Conservation (phyloP, 208 protist genomes). For the Crithidia brevicula region DNA sequence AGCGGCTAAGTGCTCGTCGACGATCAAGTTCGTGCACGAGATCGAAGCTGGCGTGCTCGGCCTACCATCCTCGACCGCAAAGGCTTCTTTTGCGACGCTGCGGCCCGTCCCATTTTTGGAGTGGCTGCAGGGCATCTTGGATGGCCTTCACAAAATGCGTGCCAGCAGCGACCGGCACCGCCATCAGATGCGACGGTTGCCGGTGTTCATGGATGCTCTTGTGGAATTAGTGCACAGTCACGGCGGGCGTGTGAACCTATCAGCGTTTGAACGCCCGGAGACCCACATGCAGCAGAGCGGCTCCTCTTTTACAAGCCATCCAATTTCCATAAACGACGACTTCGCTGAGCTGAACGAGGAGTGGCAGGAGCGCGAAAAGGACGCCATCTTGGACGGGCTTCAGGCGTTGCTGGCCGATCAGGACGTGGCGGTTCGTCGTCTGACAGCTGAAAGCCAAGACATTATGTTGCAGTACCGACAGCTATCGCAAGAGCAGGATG, state of each 20-base stretch:
- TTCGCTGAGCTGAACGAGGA: neutral
- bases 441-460: constrained; percentile 51
- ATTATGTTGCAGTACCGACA: constrained; percentile 52
- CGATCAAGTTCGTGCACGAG: constrained; percentile 11
- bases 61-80: neutral
- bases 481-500: constrained; percentile 57
- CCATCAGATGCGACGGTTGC: constrained; percentile 8
- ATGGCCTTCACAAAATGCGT: constrained; percentile 8
- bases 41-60: constrained; percentile 15
- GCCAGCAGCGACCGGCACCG: constrained; percentile 9
- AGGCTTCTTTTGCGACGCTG: constrained; percentile 15
- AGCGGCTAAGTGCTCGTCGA: constrained; percentile 20
- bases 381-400: constrained; percentile 34
- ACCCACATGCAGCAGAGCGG: neutral
- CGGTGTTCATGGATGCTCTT: constrained; percentile 48
- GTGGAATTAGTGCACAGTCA: constrained; percentile 40
- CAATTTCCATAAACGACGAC: neutral
- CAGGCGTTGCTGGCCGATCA: constrained; percentile 32
- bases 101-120: constrained; percentile 18
- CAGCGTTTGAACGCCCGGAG: neutral
- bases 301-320: neutral
- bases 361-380: constrained; percentile 16
- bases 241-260: constrained; percentile 43
- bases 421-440: neutral
- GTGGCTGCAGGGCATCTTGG: constrained; percentile 21